Evolutionary conservation across 2,329 filamentous ascomycete species (phyloP).

Genomic region (Nigrospora oryzae): DNA sequence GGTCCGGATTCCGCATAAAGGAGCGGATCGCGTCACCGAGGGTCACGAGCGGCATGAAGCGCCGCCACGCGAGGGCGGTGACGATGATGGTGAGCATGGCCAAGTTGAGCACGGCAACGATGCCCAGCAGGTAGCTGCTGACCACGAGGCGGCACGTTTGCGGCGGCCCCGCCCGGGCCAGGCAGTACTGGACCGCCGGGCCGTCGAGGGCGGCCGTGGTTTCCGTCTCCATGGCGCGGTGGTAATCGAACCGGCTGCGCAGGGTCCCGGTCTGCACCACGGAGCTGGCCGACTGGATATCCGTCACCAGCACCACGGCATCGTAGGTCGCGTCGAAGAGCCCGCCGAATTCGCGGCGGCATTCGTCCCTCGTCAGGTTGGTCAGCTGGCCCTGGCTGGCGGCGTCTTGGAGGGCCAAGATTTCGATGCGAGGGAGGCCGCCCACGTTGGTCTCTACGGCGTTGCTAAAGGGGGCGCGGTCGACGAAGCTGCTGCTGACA

Average conservation of each 20-base stretch:
- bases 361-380: constrained; percentile 21
- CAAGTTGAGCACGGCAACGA: constrained; percentile 21
- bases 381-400: constrained; percentile 18
- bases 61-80: constrained; percentile 11
- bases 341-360: constrained; percentile 21
- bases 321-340: constrained; percentile 22
- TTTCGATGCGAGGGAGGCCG: constrained; percentile 22
- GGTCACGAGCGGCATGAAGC: constrained; percentile 20
- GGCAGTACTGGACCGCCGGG: constrained; percentile 21
- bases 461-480: constrained; percentile 27
- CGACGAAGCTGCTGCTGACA: constrained; percentile 25
- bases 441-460: constrained; percentile 23
- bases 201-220: constrained; percentile 10
- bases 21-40: constrained; percentile 22
- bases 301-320: constrained; percentile 24
- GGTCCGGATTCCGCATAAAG: constrained; percentile 18
- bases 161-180: constrained; percentile 15
- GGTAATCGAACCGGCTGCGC: constrained; percentile 11
- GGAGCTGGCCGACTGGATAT: constrained; percentile 16
- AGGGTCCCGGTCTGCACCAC: constrained; percentile 23
- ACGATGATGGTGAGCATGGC: constrained; percentile 17
- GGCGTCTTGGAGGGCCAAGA: constrained; percentile 24
- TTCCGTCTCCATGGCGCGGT: constrained; percentile 4
- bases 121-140: constrained; percentile 32
- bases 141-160: constrained; percentile 31